phyloP scores from a whole-genome alignment of 345 rosid genomes.

The Brassica rapa region DNA sequence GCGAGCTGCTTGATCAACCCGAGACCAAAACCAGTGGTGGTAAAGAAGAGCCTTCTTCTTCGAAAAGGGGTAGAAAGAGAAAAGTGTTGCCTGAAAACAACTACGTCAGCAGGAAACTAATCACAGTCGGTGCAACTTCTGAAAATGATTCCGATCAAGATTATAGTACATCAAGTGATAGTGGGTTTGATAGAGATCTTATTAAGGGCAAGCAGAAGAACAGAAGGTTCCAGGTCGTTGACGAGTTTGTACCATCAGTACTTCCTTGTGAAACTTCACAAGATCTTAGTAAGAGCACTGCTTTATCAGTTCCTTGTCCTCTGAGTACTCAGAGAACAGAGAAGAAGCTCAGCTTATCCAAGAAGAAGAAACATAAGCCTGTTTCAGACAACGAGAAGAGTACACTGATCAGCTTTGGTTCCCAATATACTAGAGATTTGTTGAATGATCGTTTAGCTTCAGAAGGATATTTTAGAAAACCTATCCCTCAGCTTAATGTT shows the following conservation, averaged over 20 bases:
- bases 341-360: conserved; percentile 43
- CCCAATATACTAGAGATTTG: conserved; percentile 42
- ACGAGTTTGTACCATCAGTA: conserved; percentile 39
- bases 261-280: too few species aligned
- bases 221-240: conserved; percentile 42
- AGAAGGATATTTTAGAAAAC: conserved; percentile 42
- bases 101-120: conserved; percentile 20
- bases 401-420: conserved; percentile 39
- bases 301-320: conserved; percentile 35
- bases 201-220: conserved; percentile 55
- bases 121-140: conserved; percentile 6
- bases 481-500: conserved; percentile 39
- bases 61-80: conserved; percentile 53
- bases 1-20: conserved; percentile 64
- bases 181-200: conserved; percentile 45
- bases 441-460: conserved; percentile 43
- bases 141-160: conserved; percentile 44
- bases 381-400: conserved; percentile 41
- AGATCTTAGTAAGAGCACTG: conserved; percentile 28
- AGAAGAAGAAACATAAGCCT: conserved; percentile 56
- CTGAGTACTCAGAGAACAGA: conserved; percentile 46
- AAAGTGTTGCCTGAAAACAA: conserved; percentile 51
- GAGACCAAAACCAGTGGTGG: conserved; percentile 38
- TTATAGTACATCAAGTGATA: conserved; percentile 40
- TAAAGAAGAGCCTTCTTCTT: conserved; percentile 43